phyloP scores from a whole-genome alignment of 306 rosid genomes.

The Dryas alaskensis region DNA sequence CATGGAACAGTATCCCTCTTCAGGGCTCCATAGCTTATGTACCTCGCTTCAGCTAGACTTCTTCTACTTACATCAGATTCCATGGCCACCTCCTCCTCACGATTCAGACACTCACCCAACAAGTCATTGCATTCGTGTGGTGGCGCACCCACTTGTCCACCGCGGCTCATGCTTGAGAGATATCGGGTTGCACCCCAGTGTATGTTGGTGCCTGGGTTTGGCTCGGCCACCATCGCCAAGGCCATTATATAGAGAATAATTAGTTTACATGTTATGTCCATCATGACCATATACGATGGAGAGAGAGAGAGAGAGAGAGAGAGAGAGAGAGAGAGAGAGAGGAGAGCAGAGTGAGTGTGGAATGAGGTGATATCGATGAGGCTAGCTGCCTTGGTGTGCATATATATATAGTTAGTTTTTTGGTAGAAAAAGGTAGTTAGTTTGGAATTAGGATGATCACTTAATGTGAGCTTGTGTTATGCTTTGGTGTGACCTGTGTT shows the following conservation, averaged over 20 bases:
- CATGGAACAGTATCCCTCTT: constrained; percentile 25
- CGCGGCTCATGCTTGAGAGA: neutral
- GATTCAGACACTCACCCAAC: constrained; percentile 7
- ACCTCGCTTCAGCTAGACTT: neutral
- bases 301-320: neutral
- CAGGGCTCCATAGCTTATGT: constrained; percentile 29
- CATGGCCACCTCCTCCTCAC: neutral
- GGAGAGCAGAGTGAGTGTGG: too few relatives aligned
- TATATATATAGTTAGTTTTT: too few relatives aligned
- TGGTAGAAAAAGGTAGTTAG: neutral
- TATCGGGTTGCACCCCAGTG: neutral
- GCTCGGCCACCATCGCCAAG: neutral
- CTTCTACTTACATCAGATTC: neutral
- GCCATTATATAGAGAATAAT: neutral
- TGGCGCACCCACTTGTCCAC: neutral
- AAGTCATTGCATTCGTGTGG: neutral
- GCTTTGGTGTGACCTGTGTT: neutral
- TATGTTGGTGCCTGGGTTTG: neutral
- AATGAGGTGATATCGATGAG: neutral
- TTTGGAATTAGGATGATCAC: neutral
- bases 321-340: neutral
- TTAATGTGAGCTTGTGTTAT: neutral
- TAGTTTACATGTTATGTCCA: neutral
- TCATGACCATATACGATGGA: neutral
- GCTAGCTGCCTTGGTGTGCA: neutral